Evolutionary conservation across 768 basidiomycete genomes (phyloP), one percentile per base, ranked within the genome.

Genomic region (Psilocybe azurescens): DNA sequence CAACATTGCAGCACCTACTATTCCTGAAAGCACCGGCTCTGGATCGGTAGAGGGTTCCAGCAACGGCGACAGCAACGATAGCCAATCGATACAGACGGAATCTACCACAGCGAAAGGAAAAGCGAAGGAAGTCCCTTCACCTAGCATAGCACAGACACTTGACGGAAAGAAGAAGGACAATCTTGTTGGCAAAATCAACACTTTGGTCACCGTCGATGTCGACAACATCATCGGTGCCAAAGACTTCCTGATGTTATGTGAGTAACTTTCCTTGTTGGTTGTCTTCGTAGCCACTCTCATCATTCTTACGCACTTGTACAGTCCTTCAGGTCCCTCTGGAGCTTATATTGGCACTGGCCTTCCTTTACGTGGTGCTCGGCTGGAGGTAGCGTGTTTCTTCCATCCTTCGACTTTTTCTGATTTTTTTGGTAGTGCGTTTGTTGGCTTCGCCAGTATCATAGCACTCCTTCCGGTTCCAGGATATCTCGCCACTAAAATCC

Each of bases 131-230:
- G 52, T 2, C 30, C 14, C 58, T 39, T n/a, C 72, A 36, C 30
- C 33, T 4, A n/a, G 3, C 48, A 16, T 9, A 39, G 36, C 56
- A 48, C 47, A 6, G 11, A 13, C 41, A 44, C 41, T 13, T 16
- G 41, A 44, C 20, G 58, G 54, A 5, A 65, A 58, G 8, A 77
- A 76, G 53, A 77, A 75, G 54, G 72, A 75, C 14, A 87, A 88
- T 65, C 73, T 91, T 20, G 83, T 87, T 49, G 91, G 92, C 7
- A 90, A 86, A 69, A 88, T 93, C 69, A 93, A 89, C 72, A 93
- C 91, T 52, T 74, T 93, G 5, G 84, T 91, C 50, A 86, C 90
- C 5, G 86, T 88, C 2, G 91, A 94, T 73, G 51, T 81, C 60
- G 69, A 67, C 33, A 77, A 75, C 57, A 78, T 83, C 51, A 67